These are phyloP conservation scores for Ambrosiella beaveri DNA, from an alignment of 2,329 filamentous ascomycete species.

Conservation along the genomic window DNA sequence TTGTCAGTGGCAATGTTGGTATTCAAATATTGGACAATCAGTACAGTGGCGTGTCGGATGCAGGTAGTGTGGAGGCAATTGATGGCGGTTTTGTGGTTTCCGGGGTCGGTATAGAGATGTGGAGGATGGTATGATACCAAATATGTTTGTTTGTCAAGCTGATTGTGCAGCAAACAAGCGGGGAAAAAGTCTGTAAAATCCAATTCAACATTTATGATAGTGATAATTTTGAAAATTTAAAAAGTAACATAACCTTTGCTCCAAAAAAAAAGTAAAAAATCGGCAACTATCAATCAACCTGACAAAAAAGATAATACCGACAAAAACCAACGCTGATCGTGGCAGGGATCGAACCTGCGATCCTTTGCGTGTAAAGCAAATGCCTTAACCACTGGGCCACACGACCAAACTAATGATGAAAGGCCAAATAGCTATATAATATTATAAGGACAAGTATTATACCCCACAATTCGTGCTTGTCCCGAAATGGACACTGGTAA, in stretches of 20 bases:
- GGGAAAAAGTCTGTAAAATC: too few relatives aligned
- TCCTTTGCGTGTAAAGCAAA: conserved; percentile 27
- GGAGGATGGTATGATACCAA: conserved; percentile 16
- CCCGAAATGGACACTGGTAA: not conserved
- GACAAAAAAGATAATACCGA: not conserved
- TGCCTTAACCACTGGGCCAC: conserved; percentile 25
- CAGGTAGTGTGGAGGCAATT: conserved; percentile 33
- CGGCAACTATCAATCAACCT: not conserved
- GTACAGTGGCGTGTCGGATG: conserved; percentile 44
- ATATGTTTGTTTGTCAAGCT: not conserved
- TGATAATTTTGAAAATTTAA: not conserved
- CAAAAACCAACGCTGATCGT: conserved; percentile 19
- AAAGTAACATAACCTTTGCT: not conserved
- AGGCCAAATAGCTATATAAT: not conserved
- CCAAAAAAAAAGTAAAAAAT: not conserved
- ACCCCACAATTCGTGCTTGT: not conserved
- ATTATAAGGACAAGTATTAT: not conserved
- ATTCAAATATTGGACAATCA: conserved; percentile 29
- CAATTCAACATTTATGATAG: too few relatives aligned
- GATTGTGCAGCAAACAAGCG: not conserved
- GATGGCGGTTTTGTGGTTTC: conserved; percentile 23
- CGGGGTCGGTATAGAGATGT: conserved; percentile 31
- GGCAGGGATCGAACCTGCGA: conserved; percentile 30
- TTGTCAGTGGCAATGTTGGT: conserved; percentile 13
- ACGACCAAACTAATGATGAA: conserved; percentile 16